Evolutionary conservation across 306 rosid species (phyloP).

Genomic region (Cucumis cinereus): DNA sequence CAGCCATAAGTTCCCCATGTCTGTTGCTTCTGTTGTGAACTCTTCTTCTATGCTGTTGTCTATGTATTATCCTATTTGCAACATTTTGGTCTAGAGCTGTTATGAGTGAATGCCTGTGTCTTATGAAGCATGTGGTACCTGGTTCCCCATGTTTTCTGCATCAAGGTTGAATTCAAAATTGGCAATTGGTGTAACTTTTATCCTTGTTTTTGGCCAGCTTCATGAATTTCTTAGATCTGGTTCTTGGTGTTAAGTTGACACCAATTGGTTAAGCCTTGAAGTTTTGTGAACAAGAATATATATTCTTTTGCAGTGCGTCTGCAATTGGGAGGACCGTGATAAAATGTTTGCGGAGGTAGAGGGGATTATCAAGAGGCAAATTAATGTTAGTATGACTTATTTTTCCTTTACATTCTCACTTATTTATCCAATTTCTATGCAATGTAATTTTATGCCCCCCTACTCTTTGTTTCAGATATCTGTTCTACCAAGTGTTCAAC

Average conservation of each 20-base stretch:
- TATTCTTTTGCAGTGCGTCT: constrained; percentile 50
- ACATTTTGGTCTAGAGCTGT: not conserved
- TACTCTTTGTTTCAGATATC: constrained; percentile 48
- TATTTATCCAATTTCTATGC: not conserved
- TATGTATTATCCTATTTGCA: not conserved
- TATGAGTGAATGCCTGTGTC: not conserved
- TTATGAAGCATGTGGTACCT: not conserved
- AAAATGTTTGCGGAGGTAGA: constrained; percentile 86
- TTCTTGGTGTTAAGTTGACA: not conserved
- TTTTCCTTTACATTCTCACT: not conserved
- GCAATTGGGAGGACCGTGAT: constrained; percentile 98
- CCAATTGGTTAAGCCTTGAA: not conserved
- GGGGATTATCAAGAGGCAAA: constrained; percentile 82
- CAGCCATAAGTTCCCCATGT: not conserved
- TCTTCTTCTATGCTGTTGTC: not conserved
- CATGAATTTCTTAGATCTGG: not conserved
- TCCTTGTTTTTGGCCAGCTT: not conserved
- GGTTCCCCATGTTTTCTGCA: not conserved
- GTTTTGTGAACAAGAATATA: not conserved
- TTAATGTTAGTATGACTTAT: constrained; percentile 49
- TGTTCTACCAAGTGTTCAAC: constrained; percentile 97
- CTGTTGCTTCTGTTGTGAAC: not conserved
- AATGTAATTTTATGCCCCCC: not conserved
- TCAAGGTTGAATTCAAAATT: not conserved
- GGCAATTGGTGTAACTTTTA: not conserved